phyloP scores from a whole-genome alignment of 495 filamentous ascomycete species.

The Melanomma pulvis-pyrius region DNA sequence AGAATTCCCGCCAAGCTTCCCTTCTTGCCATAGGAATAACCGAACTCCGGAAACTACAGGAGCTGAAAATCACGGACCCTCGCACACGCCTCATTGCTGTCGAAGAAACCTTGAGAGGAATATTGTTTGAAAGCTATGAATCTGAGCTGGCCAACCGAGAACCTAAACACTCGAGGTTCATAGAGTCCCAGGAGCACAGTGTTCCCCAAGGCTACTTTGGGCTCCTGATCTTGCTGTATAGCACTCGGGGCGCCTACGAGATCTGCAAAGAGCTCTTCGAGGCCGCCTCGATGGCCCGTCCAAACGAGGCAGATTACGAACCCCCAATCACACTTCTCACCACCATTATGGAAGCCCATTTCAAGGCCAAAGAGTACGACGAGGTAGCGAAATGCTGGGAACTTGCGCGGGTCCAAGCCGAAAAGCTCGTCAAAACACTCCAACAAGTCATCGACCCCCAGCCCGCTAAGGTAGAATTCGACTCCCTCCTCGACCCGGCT shows the following conservation, averaged over 20 bases:
- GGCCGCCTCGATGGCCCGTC: constrained; percentile 1
- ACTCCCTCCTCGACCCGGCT: constrained; percentile 13
- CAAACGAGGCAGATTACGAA: constrained; percentile 34
- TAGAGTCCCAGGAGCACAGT: constrained; percentile 41
- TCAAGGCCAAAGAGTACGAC: constrained; percentile 57
- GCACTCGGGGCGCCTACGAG: constrained; percentile 56
- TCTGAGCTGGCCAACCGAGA: constrained; percentile 41
- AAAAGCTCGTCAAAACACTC: constrained; percentile 48
- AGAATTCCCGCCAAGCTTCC: constrained; percentile 52
- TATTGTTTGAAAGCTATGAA: constrained; percentile 36
- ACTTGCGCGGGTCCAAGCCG: constrained; percentile 57
- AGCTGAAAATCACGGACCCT: neutral
- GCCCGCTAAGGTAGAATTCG: constrained; percentile 1
- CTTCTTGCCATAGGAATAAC: constrained; percentile 47
- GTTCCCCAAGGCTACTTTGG: constrained; percentile 56
- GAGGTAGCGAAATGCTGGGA: constrained; percentile 69
- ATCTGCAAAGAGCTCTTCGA: constrained; percentile 61
- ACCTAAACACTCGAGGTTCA: constrained; percentile 35
- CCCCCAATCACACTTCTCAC: constrained; percentile 62
- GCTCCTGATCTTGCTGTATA: constrained; percentile 66
- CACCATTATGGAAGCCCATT: constrained; percentile 66
- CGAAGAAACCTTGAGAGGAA: constrained; percentile 30
- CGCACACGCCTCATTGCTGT: constrained; percentile 12
- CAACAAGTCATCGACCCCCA: constrained; percentile 13
- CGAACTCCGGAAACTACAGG: constrained; percentile 12